These are phyloP conservation scores for Trichoderma simmonsii DNA, from an alignment of 2,329 filamentous ascomycete genomes.

Conservation along the genomic window DNA sequence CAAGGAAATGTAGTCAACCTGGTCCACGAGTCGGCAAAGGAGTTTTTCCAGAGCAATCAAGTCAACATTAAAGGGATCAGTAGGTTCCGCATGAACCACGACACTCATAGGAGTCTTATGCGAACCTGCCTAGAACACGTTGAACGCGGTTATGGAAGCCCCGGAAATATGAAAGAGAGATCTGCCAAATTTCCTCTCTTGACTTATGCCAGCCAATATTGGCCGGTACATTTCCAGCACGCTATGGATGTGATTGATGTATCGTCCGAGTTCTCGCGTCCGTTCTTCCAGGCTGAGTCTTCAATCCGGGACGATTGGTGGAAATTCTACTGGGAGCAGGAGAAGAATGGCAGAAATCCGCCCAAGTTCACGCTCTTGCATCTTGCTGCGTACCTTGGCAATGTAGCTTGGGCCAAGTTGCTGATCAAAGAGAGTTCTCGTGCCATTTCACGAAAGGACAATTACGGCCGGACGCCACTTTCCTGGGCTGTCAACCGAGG, in stretches of 20 bases:
- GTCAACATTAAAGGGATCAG: background rate
- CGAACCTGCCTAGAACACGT: background rate
- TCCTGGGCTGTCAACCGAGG: slow-evolving; percentile 5
- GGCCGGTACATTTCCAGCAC: slow-evolving; percentile 3
- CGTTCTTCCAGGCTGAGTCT: background rate
- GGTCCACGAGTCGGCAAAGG: slow-evolving; percentile 4
- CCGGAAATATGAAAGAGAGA: background rate
- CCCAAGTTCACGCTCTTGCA: slow-evolving; percentile 4
- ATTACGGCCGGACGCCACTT: slow-evolving; percentile 1
- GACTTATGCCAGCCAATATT: slow-evolving; percentile 4
- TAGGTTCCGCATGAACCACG: background rate
- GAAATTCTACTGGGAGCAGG: slow-evolving; percentile 7
- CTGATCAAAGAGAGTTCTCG: background rate
- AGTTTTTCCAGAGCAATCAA: slow-evolving; percentile 10
- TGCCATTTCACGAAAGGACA: slow-evolving; percentile 4
- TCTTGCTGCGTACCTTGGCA: slow-evolving; percentile 7
- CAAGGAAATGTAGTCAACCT: background rate
- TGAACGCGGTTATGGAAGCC: background rate
- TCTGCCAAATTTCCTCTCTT: background rate
- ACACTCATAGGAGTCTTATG: slow-evolving; percentile 3
- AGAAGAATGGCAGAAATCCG: slow-evolving; percentile 7
- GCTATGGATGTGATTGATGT: slow-evolving; percentile 4
- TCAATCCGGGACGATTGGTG: background rate
- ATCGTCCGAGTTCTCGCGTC: background rate
- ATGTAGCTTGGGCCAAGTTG: background rate